phyloP scores from a whole-genome alignment of 129 eudicot genomes.

The Tagetes erecta region DNA sequence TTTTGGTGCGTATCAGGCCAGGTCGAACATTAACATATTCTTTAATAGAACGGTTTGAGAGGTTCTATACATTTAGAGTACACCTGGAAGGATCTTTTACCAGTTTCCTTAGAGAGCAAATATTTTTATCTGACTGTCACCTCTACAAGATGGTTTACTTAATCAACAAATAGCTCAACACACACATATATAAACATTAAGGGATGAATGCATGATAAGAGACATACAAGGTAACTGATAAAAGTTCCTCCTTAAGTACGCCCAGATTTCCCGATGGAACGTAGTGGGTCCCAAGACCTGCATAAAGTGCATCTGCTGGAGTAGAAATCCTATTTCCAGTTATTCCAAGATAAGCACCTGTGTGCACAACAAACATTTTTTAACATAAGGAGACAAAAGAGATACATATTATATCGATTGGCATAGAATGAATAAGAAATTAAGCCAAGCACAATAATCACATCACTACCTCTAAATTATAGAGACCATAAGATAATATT shows the following conservation, averaged over 20 bases:
- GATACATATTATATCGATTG: not conserved
- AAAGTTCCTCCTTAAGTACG: slow-evolving; percentile 60
- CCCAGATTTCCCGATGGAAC: slow-evolving; percentile 76
- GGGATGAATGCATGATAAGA: slow-evolving; percentile 6
- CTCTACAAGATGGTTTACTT: slow-evolving; percentile 7
- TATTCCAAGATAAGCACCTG: slow-evolving; percentile 97
- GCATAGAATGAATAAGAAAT: not conserved
- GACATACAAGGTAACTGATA: slow-evolving; percentile 68
- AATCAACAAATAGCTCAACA: not conserved
- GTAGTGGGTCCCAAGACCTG: slow-evolving; percentile 89
- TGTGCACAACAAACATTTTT: slow-evolving; percentile 32
- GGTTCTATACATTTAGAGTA: not conserved
- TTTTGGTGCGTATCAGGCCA: not conserved
- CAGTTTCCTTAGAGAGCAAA: not conserved
- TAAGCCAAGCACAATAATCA: not conserved
- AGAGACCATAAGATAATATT: not conserved
- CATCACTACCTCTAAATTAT: not conserved
- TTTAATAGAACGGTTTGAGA: not conserved
- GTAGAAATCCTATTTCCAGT: slow-evolving; percentile 86
- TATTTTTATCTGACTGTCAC: not conserved
- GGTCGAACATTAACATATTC: not conserved
- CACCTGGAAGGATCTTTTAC: not conserved
- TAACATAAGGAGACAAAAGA: not conserved
- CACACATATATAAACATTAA: not conserved
- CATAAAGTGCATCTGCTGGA: slow-evolving; percentile 91